Conservation (phyloP, 1,284 basidiomycete species). For the Pascua sp. region DNA sequence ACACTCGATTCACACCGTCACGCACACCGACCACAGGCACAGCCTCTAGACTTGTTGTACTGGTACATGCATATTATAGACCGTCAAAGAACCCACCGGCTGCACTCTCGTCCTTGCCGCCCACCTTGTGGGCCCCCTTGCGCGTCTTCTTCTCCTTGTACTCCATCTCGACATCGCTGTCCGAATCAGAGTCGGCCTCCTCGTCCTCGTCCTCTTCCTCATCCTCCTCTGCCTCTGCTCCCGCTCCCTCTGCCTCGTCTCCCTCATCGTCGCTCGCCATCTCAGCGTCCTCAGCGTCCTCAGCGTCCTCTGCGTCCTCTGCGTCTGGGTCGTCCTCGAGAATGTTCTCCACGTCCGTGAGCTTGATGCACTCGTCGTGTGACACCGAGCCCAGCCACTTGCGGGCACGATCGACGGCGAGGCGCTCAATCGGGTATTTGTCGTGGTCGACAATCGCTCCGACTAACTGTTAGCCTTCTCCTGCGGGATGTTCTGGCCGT, state of each 20-base stretch:
- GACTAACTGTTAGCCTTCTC: slow-evolving; percentile 45
- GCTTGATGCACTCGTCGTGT: slow-evolving; percentile 78
- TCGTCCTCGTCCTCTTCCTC: slow-evolving; percentile 32
- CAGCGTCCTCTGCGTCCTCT: slow-evolving; percentile 26
- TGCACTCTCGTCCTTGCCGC: slow-evolving; percentile 49
- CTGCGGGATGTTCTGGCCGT: neutral
- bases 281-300: slow-evolving; percentile 18
- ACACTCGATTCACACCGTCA: neutral
- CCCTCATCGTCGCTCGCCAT: slow-evolving; percentile 17
- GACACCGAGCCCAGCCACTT: slow-evolving; percentile 91
- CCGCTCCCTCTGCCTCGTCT: slow-evolving; percentile 2
- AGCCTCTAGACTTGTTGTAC: slow-evolving; percentile 4
- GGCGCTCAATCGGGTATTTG: slow-evolving; percentile 83
- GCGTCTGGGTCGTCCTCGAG: slow-evolving; percentile 53
- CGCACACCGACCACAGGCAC: neutral
- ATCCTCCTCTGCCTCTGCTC: slow-evolving; percentile 19
- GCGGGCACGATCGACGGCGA: slow-evolving; percentile 60
- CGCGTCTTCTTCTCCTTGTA: slow-evolving; percentile 28
- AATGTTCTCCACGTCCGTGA: slow-evolving; percentile 74
- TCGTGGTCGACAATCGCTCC: slow-evolving; percentile 88
- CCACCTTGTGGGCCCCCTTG: slow-evolving; percentile 40
- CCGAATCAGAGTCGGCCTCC: slow-evolving; percentile 45
- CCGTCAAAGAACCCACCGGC: slow-evolving; percentile 66
- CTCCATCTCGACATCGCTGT: slow-evolving; percentile 23
- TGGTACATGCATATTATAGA: slow-evolving; percentile 46